Conservation (phyloP, 768 basidiomycete species). For the Agrocybe praecox region DNA sequence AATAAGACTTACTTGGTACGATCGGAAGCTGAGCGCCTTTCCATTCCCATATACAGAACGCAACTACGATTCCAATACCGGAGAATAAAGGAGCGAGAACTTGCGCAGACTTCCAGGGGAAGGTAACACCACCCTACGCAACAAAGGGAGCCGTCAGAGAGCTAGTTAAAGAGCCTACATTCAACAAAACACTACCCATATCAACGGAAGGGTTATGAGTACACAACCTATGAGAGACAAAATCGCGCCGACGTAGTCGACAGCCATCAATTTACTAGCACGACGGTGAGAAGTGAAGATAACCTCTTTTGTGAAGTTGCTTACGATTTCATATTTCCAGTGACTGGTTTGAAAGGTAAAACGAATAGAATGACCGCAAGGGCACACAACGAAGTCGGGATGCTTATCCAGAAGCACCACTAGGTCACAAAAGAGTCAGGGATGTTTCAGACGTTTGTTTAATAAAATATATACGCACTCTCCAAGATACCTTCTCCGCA, state of each 20-base stretch:
- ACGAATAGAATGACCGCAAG: conserved; percentile 60
- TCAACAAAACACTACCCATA: no score
- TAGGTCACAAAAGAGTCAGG: conserved; percentile 17
- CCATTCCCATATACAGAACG: conserved; percentile 78
- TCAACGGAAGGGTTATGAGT: conserved; percentile 68
- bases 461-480: conserved; percentile 37
- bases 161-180: neutral
- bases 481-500: conserved; percentile 63
- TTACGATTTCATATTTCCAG: conserved; percentile 57
- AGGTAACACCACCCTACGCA: conserved; percentile 68
- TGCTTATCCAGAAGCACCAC: conserved; percentile 80
- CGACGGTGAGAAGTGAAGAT: no score
- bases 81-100: conserved; percentile 63
- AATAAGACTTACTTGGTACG: conserved; percentile 57
- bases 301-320: no score
- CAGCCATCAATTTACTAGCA: conserved; percentile 65
- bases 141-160: neutral
- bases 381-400: conserved; percentile 58
- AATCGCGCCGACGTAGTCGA: conserved; percentile 64
- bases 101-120: conserved; percentile 69
- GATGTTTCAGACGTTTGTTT: no score
- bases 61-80: conserved; percentile 49
- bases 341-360: conserved; percentile 70
- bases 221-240: conserved; percentile 64
- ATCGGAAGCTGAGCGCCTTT: conserved; percentile 71